phyloP scores from a whole-genome alignment of 2,329 filamentous ascomycete species.

The Fusarium miscanthi region DNA sequence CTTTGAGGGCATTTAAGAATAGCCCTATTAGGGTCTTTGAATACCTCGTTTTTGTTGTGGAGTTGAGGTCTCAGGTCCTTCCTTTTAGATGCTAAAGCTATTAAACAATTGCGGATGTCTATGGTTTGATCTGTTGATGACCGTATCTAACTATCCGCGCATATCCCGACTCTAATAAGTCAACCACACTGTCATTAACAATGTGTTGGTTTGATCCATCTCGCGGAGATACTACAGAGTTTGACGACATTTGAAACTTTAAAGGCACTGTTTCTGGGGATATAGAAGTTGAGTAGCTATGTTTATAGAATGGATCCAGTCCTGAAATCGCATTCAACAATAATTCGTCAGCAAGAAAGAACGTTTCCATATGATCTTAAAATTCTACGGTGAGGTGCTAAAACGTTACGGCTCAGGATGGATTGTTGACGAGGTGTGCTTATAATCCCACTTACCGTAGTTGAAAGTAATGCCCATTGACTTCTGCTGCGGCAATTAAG shows the following conservation, averaged over 20 bases:
- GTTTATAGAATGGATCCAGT: too few species aligned
- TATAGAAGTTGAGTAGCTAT: background rate
- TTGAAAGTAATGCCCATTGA: too few species aligned
- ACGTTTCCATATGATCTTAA: too few species aligned
- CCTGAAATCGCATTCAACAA: background rate
- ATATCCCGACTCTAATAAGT: background rate
- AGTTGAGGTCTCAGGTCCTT: too few species aligned
- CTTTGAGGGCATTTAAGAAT: background rate
- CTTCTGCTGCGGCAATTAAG: background rate
- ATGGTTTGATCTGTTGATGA: background rate
- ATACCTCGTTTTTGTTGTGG: background rate
- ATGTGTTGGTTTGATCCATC: background rate
- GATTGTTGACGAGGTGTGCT: background rate
- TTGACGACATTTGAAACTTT: background rate
- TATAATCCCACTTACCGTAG: background rate
- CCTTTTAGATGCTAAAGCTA: background rate
- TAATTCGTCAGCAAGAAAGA: too few species aligned
- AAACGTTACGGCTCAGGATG: too few species aligned
- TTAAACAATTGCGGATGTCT: background rate
- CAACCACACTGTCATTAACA: too few species aligned
- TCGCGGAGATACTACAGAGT: fast-evolving
- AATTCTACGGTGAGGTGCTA: too few species aligned
- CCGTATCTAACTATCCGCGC: fast-evolving
- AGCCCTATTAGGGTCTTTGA: background rate
- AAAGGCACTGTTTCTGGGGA: background rate